phyloP scores from a whole-genome alignment of 2,329 filamentous ascomycete genomes.

The Aspergillus pseudotamarii region DNA sequence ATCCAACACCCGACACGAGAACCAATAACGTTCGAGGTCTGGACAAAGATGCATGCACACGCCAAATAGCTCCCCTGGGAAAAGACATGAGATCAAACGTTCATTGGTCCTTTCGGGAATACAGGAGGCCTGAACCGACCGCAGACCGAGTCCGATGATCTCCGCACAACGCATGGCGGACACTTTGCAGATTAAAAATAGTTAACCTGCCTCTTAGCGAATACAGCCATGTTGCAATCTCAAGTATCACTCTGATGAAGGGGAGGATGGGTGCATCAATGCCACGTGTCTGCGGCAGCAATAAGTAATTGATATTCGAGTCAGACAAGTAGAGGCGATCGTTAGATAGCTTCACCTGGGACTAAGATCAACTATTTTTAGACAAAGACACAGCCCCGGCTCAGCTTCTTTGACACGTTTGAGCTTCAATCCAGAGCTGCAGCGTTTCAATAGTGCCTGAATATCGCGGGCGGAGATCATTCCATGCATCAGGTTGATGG shows the following conservation, averaged over 20 bases:
- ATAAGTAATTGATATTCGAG: slow-evolving; percentile 42
- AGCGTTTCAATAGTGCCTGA: slow-evolving; percentile 33
- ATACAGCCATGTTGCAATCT: slow-evolving; percentile 7
- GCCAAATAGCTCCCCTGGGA: neutral
- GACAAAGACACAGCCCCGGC: slow-evolving; percentile 22
- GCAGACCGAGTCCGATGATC: neutral
- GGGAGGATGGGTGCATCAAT: slow-evolving; percentile 37
- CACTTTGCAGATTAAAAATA: neutral
- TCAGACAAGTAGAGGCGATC: slow-evolving; percentile 46
- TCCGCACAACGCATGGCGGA: neutral
- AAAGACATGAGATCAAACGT: neutral
- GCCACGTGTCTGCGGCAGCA: slow-evolving; percentile 35
- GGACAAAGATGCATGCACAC: neutral
- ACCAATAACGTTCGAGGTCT: neutral
- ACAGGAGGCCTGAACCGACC: neutral
- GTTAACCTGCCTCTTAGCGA: neutral
- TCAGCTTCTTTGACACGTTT: slow-evolving; percentile 47
- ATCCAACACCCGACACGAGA: neutral
- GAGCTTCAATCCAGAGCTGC: slow-evolving; percentile 49
- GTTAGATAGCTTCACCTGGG: neutral
- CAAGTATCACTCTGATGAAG: slow-evolving; percentile 27
- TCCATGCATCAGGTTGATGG: slow-evolving; percentile 46
- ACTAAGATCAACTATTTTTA: neutral
- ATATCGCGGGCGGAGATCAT: slow-evolving; percentile 48
- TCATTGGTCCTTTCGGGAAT: neutral